Percentiles rank a stretch among this genome's conserved stretches.
These are phyloP conservation scores for Geosmithia flava DNA, from an alignment of 2,329 filamentous ascomycete species.

Conservation along the genomic window DNA sequence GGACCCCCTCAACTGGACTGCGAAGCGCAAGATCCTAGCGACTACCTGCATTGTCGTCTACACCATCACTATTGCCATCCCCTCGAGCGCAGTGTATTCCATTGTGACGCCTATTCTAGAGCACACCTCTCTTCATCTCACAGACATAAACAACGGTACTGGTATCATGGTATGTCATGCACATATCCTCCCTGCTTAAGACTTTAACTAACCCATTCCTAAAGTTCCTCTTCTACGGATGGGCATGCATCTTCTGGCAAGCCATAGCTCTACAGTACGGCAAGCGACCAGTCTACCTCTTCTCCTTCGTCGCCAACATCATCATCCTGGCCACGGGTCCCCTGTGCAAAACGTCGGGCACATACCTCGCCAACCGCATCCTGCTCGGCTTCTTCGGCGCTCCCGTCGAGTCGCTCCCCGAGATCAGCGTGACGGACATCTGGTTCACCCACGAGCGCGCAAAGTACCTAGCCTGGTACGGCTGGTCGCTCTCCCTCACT, in stretches of 20 bases:
- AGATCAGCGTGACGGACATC: conserved; percentile 15
- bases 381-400: conserved; percentile 13
- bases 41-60: conserved; percentile 11
- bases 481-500: conserved; percentile 15
- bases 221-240: conserved; percentile 17
- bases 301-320: conserved; percentile 11
- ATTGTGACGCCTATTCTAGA: conserved; percentile 14
- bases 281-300: conserved; percentile 15
- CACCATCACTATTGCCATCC: conserved; percentile 8
- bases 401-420: conserved; percentile 15
- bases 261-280: conserved; percentile 17
- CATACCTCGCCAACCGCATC: conserved; percentile 14
- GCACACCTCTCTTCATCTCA: conserved; percentile 9
- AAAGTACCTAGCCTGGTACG: conserved; percentile 29
- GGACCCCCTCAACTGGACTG: conserved; percentile 13
- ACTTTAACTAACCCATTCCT: too few species aligned
- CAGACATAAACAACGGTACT: conserved; percentile 16
- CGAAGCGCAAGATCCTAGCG: conserved; percentile 8
- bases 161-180: conserved; percentile 8
- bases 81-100: conserved; percentile 15
- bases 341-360: conserved; percentile 9
- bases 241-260: conserved; percentile 20
- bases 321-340: conserved; percentile 14
- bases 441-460: conserved; percentile 28
- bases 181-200: too few species aligned